These are phyloP conservation scores for Xylariaceae sp. DNA, from an alignment of 2,329 filamentous ascomycete species.

Conservation along the genomic window DNA sequence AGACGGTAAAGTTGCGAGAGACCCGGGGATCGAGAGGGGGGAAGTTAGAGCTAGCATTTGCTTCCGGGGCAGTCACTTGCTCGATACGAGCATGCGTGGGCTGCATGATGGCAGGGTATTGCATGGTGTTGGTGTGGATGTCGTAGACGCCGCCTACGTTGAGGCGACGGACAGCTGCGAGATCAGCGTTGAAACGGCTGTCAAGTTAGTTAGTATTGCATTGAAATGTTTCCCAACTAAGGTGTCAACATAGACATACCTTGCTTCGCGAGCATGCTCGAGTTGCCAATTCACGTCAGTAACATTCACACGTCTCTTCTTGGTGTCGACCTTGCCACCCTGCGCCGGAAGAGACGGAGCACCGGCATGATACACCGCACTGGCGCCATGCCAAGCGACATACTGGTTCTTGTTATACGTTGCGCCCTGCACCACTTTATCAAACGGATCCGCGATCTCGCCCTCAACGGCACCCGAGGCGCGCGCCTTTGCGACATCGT, in stretches of 20 bases:
- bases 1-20: slow-evolving; percentile 51
- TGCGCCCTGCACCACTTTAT: slow-evolving; percentile 69
- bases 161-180: slow-evolving; percentile 62
- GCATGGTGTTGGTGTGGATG: slow-evolving; percentile 86
- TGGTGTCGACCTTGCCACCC: slow-evolving; percentile 71
- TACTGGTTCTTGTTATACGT: slow-evolving; percentile 99
- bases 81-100: slow-evolving; percentile 82
- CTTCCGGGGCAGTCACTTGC: slow-evolving; percentile 45
- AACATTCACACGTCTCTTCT: slow-evolving; percentile 80
- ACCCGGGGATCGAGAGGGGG: slow-evolving; percentile 45
- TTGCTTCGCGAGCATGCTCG: slow-evolving; percentile 86
- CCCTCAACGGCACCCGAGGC: slow-evolving; percentile 79
- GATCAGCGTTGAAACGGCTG: slow-evolving; percentile 77
- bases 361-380: slow-evolving; percentile 86
- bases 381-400: slow-evolving; percentile 96
- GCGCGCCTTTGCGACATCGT: slow-evolving; percentile 69
- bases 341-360: slow-evolving; percentile 70
- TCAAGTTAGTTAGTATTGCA: slow-evolving; percentile 2
- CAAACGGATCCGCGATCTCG: slow-evolving; percentile 84
- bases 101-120: slow-evolving; percentile 83
- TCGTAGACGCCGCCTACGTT: slow-evolving; percentile 81
- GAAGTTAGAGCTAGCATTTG: slow-evolving; percentile 36
- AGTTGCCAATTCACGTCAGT: slow-evolving; percentile 96
- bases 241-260: slow-evolving; percentile 48
- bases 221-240: not conserved